These are phyloP conservation scores for Aureobasidium melanogenum DNA, from an alignment of 2,329 filamentous ascomycete genomes.

Conservation along the genomic window DNA sequence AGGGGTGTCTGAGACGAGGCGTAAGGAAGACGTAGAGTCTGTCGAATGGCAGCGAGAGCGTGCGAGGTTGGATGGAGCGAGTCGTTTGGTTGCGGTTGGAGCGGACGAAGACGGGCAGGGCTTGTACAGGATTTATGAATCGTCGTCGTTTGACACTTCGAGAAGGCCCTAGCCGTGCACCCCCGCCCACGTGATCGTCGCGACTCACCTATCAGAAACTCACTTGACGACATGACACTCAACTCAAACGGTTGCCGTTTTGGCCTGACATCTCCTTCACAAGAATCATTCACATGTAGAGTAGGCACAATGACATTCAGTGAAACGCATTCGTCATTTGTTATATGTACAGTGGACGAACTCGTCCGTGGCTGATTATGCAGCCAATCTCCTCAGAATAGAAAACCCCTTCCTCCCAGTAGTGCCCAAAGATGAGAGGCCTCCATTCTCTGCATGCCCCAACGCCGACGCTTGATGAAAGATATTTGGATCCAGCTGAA, in stretches of 20 bases:
- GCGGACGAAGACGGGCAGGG: background rate
- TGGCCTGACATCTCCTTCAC: background rate
- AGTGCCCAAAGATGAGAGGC: background rate
- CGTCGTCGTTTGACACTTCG: constrained; percentile 1
- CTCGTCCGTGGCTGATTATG: background rate
- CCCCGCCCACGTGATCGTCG: background rate
- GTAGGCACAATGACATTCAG: background rate
- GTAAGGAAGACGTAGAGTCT: background rate
- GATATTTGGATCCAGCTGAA: background rate
- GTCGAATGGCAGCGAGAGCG: background rate
- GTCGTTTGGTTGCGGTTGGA: background rate
- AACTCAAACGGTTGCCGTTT: background rate
- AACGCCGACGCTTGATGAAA: constrained; percentile 5
- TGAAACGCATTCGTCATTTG: background rate
- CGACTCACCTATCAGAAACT: background rate
- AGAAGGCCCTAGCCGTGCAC: background rate
- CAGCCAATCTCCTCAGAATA: background rate
- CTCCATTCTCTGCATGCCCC: background rate
- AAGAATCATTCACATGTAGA: background rate
- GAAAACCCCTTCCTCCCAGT: background rate
- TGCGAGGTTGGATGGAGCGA: background rate
- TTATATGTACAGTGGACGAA: constrained; percentile 1
- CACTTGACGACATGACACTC: background rate
- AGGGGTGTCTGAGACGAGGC: constrained; percentile 1
- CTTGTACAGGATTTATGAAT: constrained; percentile 10